Evolutionary conservation across 176 grass and related monocot genomes (phyloP), one percentile per base, ranked within the genome.

Genomic region (Aegilops longissima): DNA sequence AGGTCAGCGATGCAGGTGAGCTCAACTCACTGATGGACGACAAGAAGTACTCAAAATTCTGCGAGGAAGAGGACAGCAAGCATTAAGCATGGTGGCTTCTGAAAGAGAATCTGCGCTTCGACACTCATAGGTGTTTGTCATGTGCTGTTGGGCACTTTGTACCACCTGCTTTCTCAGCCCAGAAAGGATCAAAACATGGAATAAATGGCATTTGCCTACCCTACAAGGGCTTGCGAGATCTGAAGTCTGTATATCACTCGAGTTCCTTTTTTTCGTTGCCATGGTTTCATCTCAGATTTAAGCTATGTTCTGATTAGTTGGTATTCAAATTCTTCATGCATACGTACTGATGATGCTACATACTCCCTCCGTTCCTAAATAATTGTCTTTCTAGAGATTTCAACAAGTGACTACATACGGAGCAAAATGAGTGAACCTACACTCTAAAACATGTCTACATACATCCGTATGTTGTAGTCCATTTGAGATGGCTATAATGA

Each of bases 1-100:
- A 99, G 80, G 73, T 97, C 67, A 92, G 78, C 10, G 64, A 93
- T 80, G 72, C 83, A 51, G 90, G 85, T 27, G 89, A 99, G 83
- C 84, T 97, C 66, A 88, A 83, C 77, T 93, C 90, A 1, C 83
- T 99, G 82, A 97, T 99, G 97, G 94, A 97, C 12, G 85, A 92
- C 1, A 73, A 89, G 58, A 92, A 89, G 56, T 99, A 97, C 85
- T 78, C 83, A 0, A 99, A 93, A 80, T 99, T 99, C 85, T 99
- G 92, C 2, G 90, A 96, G 87, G 97, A 99, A 86, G 94, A 99
- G 67, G 83, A 94, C 29, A 27, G 80, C 77, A 92, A 93, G 5
- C 97, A 96, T 88, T 99, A 85, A 96, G 62, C 44, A 21, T 20
- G 36, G 44, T 56, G 68, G 21, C 47, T 86, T 92, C 23, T 52